Evolutionary conservation across 768 basidiomycete species (phyloP).

Genomic region (Obba rivulosa): DNA sequence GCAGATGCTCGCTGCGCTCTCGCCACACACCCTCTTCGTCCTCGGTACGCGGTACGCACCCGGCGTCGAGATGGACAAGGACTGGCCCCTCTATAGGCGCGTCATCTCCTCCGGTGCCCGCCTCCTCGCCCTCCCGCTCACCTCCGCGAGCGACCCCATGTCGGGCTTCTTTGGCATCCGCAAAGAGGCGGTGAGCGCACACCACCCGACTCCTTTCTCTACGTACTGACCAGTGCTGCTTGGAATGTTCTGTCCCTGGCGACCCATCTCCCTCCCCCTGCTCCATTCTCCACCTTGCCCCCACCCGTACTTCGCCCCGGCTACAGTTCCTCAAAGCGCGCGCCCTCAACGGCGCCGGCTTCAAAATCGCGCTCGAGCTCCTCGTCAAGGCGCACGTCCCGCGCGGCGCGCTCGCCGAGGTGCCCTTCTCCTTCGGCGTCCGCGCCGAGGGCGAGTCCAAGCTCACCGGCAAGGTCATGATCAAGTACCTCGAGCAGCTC

Average conservation of each 20-base stretch:
- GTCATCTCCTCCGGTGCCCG: conserved; percentile 25
- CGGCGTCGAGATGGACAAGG: conserved; percentile 22
- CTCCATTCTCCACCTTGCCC: neutral
- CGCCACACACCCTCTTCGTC: conserved; percentile 18
- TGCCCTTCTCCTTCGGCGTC: conserved; percentile 26
- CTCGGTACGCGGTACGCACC: conserved; percentile 25
- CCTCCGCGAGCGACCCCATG: conserved; percentile 27
- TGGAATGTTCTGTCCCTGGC: neutral
- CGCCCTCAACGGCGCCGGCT: conserved; percentile 22
- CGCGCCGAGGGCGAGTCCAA: conserved; percentile 25
- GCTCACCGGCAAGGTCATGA: conserved; percentile 26
- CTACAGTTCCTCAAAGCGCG: conserved; percentile 23
- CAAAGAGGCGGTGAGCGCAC: conserved; percentile 22
- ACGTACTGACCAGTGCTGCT: neutral
- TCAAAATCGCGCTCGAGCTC: conserved; percentile 27
- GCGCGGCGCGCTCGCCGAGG: conserved; percentile 21
- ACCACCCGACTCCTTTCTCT: neutral
- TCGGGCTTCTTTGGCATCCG: conserved; percentile 26
- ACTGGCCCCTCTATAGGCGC: conserved; percentile 26
- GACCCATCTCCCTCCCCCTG: neutral
- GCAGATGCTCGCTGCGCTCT: conserved; percentile 20
- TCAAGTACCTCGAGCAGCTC: conserved; percentile 24
- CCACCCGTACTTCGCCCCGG: neutral
- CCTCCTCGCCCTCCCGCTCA: conserved; percentile 23
- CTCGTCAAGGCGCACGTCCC: conserved; percentile 24